These are phyloP conservation scores for Russula emetica DNA, from an alignment of 768 basidiomycete genomes.

Conservation along the genomic window DNA sequence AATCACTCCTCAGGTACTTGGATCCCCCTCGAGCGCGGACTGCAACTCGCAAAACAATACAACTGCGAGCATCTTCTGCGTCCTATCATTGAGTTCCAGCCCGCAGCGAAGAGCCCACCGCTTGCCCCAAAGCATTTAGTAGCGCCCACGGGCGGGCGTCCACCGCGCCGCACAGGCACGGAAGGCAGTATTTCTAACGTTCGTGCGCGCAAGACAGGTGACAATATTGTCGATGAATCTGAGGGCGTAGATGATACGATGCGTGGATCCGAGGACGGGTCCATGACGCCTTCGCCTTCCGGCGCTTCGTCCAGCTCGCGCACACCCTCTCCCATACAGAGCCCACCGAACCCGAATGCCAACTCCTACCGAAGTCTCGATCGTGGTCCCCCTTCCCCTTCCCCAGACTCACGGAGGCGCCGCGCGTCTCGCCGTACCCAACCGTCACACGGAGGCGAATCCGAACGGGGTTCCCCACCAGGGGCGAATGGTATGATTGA, in stretches of 20 bases:
- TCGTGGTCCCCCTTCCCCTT: conserved; percentile 37
- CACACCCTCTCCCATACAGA: conserved; percentile 84
- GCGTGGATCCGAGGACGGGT: conserved; percentile 79
- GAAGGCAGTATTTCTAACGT: conserved; percentile 32
- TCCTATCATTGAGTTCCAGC: conserved; percentile 92
- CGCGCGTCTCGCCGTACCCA: conserved; percentile 42
- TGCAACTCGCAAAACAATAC: conserved; percentile 85
- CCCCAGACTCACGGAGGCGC: conserved; percentile 43
- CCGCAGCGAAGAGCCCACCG: conserved; percentile 86
- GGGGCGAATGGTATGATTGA: conserved; percentile 46
- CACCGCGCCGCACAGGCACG: conserved; percentile 33
- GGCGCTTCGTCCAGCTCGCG: conserved; percentile 83
- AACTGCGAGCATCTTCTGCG: conserved; percentile 82
- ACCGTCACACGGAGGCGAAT: conserved; percentile 39
- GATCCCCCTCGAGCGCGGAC: conserved; percentile 92
- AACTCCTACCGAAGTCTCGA: conserved; percentile 40
- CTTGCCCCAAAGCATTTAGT: conserved; percentile 95
- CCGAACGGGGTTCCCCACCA: conserved; percentile 42
- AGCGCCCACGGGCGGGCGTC: conserved; percentile 54
- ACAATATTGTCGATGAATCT: conserved; percentile 49
- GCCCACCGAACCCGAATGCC: conserved; percentile 47
- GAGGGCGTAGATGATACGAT: conserved; percentile 55
- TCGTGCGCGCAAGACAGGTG: conserved; percentile 49
- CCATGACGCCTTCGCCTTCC: conserved; percentile 87
- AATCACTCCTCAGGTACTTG: conserved; percentile 72